These are phyloP conservation scores for Populus davidiana DNA, from an alignment of 345 rosid genomes.

Conservation along the genomic window DNA sequence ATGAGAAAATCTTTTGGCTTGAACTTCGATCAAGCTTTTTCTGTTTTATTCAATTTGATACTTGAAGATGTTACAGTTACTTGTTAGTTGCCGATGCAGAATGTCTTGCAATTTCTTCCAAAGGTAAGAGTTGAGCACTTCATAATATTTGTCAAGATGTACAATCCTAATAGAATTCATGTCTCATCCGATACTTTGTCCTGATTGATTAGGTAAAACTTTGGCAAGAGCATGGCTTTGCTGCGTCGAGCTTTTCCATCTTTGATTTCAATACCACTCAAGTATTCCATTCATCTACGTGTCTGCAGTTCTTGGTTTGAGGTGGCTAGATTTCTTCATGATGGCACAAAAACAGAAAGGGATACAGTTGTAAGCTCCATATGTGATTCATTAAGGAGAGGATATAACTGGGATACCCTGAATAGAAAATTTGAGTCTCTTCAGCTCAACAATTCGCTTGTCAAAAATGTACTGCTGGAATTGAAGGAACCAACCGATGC, in stretches of 20 bases:
- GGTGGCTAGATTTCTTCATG: slow-evolving; percentile 9
- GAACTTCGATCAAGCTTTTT: background rate
- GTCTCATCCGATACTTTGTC: background rate
- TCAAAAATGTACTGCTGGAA: slow-evolving; percentile 49
- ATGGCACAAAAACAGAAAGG: background rate
- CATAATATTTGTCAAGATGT: background rate
- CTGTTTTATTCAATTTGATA: background rate
- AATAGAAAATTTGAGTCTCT: slow-evolving; percentile 34
- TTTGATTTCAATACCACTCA: background rate
- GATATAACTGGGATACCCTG: slow-evolving; percentile 58
- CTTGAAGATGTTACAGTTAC: background rate
- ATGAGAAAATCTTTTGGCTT: background rate
- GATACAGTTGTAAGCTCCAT: slow-evolving; percentile 10
- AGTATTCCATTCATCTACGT: slow-evolving; percentile 3
- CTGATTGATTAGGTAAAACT: slow-evolving; percentile 2
- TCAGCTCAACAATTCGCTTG: slow-evolving; percentile 37
- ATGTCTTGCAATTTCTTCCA: background rate
- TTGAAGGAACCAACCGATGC: slow-evolving; percentile 62
- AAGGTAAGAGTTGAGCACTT: background rate
- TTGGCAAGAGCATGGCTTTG: slow-evolving; percentile 3
- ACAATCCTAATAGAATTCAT: background rate
- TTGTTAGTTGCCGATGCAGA: background rate
- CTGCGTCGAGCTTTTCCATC: slow-evolving; percentile 4
- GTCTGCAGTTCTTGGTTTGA: background rate
- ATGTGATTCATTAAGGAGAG: slow-evolving; percentile 20